Evolutionary conservation across 306 rosid genomes (phyloP), one percentile per base, ranked within the genome.

Genomic region (Fragaria vesca): DNA sequence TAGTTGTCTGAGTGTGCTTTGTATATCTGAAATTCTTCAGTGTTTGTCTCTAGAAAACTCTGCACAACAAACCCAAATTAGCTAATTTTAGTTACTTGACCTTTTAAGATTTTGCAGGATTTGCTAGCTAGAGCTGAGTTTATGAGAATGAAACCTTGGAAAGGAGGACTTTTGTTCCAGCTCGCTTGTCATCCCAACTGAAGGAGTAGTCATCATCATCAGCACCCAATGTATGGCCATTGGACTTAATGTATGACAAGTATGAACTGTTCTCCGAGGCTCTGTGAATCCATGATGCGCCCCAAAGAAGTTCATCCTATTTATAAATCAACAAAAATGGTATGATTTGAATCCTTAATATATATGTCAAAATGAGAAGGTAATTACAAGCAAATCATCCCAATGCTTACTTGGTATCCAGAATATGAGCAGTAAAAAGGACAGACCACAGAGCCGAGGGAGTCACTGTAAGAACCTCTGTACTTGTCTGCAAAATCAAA

Each of bases 281-380:
- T 80, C 76, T 87, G 45, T 92, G 88, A 58, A 94, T 81, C 97
- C 98, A 94, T 12, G 98, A 88, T 18, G 97, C 96, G 60, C 93
- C 96, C 97, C 98, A 94, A 12, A 94, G 90, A 84, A 94, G 96
- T 82, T 94, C 98, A 81, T 94, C 98, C 98, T 94, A 70, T 69
- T 62, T 17, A 34, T 72, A 13, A 11, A 46, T 32, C 15, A 70
- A 63, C 17, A 69, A 36, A 77, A 63, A 6, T 63, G 50, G 36
- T 46, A 21, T 71, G 67, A 40, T 38, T 16, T 73, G 50, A 66
- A 62, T 28, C 26, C 7, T 54, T 51, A 8, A 72, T 42, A 42
- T 7, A 42, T 38, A 38, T 57, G 78, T 51, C 3, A 18, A 61
- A 62, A 58, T 8, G 17, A 63, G 26, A 9, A 71, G 20, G 67